Percentiles rank a stretch among this genome's conserved stretches.
Conservation (phyloP, 345 rosid species). For the Atalantia buxifolia region DNA sequence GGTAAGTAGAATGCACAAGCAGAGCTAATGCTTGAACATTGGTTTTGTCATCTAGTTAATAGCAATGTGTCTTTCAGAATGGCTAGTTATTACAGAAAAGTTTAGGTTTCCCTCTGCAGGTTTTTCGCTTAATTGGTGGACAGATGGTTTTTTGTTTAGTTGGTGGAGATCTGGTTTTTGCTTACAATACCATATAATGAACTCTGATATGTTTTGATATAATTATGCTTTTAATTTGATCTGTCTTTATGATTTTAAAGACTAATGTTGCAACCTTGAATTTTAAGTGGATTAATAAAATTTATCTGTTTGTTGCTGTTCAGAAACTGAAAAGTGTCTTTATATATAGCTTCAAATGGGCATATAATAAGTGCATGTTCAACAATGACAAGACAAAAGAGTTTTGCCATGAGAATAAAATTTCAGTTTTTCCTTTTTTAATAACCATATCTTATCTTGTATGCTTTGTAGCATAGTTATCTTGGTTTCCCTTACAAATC, state of each 20-base stretch:
- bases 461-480: not conserved
- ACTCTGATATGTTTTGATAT: not conserved
- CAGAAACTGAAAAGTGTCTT: not conserved
- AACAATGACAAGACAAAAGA: not conserved
- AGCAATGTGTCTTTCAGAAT: not conserved
- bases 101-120: not conserved
- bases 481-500: not conserved
- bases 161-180: not conserved
- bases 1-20: conserved; percentile 40
- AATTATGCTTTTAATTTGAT: not conserved
- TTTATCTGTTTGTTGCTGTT: not conserved
- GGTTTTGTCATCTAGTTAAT: conserved; percentile 6
- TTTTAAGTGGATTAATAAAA: not conserved
- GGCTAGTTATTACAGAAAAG: not conserved
- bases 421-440: not conserved
- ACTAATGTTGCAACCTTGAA: not conserved
- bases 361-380: not conserved
- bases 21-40: not conserved
- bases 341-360: not conserved
- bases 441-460: not conserved
- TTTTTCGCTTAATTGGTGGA: too few species aligned
- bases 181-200: too few species aligned
- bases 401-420: not conserved
- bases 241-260: not conserved
- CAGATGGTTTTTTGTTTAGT: not conserved